Conservation (phyloP, 75 land plant genomes). For the Picea glauca region DNA sequence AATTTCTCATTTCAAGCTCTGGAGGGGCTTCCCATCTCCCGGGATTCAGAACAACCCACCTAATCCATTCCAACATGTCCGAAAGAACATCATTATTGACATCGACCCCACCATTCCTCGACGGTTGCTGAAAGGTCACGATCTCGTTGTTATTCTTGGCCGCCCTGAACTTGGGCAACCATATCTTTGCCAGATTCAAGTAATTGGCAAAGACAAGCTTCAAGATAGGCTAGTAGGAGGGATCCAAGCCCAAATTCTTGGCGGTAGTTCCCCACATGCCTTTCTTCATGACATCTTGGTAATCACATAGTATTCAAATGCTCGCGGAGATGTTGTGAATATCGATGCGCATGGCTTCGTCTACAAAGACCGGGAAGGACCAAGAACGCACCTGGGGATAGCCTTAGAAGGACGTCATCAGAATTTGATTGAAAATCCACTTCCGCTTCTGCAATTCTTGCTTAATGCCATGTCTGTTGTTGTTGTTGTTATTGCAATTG, state of each 20-base stretch:
- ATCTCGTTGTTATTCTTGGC: neutral
- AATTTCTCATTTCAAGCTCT: no score
- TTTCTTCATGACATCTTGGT: neutral
- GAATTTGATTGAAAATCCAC: no score
- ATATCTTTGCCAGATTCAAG: slow-evolving; percentile 2
- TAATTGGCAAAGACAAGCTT: slow-evolving; percentile 14
- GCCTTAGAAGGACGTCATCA: no score
- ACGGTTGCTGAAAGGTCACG: neutral
- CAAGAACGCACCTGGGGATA: no score
- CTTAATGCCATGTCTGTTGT: no score
- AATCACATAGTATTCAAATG: slow-evolving; percentile 13
- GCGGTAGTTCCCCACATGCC: neutral
- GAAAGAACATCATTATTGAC: no score
- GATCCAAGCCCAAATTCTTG: neutral
- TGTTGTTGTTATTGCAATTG: no score
- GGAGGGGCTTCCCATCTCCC: no score
- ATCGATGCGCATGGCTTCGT: neutral
- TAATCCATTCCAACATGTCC: no score
- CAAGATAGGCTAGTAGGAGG: neutral
- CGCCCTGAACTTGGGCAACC: neutral
- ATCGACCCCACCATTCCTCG: neutral
- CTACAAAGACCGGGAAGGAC: no score
- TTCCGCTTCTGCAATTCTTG: no score
- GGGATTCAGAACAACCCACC: no score
- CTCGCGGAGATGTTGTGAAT: neutral